Conservation (phyloP, 768 basidiomycete genomes). For the Lyophyllum semitale region DNA sequence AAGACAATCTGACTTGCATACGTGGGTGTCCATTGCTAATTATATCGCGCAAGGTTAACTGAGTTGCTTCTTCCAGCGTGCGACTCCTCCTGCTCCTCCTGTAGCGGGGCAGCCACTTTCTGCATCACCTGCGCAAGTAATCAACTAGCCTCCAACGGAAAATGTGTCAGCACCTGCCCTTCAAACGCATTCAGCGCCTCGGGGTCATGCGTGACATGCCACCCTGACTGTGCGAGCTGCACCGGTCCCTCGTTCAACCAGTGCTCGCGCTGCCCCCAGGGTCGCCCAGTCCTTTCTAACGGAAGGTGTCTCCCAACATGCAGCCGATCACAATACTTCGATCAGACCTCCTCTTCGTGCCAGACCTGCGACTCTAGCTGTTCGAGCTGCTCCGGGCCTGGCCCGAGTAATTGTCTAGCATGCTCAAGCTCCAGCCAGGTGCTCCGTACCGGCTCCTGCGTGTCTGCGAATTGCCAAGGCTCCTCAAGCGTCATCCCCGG, state of each 20-base stretch:
- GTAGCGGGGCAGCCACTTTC: conserved; percentile 63
- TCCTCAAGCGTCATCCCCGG: conserved; percentile 61
- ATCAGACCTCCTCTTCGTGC: conserved; percentile 63
- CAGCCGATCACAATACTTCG: conserved; percentile 71
- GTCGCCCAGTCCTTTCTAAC: conserved; percentile 69
- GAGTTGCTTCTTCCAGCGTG: conserved; percentile 47
- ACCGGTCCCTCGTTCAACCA: conserved; percentile 77
- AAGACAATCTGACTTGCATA: conserved; percentile 75
- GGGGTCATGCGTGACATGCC: conserved; percentile 72
- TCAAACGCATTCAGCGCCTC: conserved; percentile 67
- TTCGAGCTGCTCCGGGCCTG: conserved; percentile 74
- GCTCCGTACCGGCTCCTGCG: conserved; percentile 67
- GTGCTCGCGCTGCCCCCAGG: conserved; percentile 70
- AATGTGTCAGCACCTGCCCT: conserved; percentile 78
- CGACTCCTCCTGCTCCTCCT: conserved; percentile 71
- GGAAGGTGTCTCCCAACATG: conserved; percentile 83
- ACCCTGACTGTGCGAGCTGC: conserved; percentile 86
- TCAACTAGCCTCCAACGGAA: conserved; percentile 69
- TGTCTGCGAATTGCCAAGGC: conserved; percentile 58
- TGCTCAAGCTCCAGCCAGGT: conserved; percentile 68
- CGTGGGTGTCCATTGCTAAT: conserved; percentile 27
- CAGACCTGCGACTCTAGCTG: conserved; percentile 76
- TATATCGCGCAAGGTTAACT: conserved; percentile 1
- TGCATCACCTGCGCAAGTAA: conserved; percentile 74
- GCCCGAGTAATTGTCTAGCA: conserved; percentile 68